These are phyloP conservation scores for Arthrobotrys entomopaga DNA, from an alignment of 2,329 filamentous ascomycete genomes.

Conservation along the genomic window DNA sequence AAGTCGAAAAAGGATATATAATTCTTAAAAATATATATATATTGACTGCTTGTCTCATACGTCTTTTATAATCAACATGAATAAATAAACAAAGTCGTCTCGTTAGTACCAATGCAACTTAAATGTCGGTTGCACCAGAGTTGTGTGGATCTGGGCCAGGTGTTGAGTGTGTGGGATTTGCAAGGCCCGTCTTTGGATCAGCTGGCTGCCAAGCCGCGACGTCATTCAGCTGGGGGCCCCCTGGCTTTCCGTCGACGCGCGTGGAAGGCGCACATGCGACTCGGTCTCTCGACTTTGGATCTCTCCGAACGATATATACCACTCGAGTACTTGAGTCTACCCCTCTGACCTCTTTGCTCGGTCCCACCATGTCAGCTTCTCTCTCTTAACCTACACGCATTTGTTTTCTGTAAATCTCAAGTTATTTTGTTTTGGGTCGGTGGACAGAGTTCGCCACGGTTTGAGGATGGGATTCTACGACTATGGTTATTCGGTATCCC, in stretches of 20 bases:
- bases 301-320: slow-evolving; percentile 2
- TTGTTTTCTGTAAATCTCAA: slow-evolving; percentile 11
- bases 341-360: not conserved
- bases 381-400: slow-evolving; percentile 6
- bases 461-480: slow-evolving; percentile 46
- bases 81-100: too few relatives aligned
- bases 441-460: too few relatives aligned
- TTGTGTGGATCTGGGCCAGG: too few relatives aligned
- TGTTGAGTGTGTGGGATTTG: slow-evolving; percentile 3
- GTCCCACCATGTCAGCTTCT: slow-evolving; percentile 35
- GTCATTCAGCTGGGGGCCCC: slow-evolving; percentile 30
- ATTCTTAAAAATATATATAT: too few relatives aligned
- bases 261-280: slow-evolving; percentile 43
- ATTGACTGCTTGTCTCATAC: too few relatives aligned
- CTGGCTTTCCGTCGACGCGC: slow-evolving; percentile 10
- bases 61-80: too few relatives aligned
- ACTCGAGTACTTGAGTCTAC: slow-evolving; percentile 17
- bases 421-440: slow-evolving; percentile 2
- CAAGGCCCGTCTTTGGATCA: slow-evolving; percentile 16
- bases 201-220: slow-evolving; percentile 37
- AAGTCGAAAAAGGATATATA: too few relatives aligned
- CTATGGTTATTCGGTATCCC: slow-evolving; percentile 53
- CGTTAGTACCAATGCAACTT: too few relatives aligned
- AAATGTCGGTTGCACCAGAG: too few relatives aligned
- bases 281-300: not conserved